Evolutionary conservation across 306 rosid genomes (phyloP), one percentile per base, ranked within the genome.

Genomic region (Begonia loranthoides): DNA sequence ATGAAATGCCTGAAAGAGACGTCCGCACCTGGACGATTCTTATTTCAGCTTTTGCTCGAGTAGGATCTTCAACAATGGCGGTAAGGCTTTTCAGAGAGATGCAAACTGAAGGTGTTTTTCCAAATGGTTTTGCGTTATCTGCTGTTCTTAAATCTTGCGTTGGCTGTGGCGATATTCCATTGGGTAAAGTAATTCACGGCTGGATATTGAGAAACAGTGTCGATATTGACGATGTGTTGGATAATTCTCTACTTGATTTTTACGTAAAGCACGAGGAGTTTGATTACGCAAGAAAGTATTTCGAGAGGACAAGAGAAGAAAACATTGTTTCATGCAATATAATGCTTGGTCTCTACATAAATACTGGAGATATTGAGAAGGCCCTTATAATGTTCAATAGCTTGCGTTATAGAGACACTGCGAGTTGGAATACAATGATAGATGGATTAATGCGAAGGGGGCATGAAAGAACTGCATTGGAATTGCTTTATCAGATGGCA

Each of bases 381-480:
- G 70, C 93, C 57, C 68, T 88, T 44, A 60, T 70, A 24, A 59
- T 88, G 66, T 88, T 88, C 58, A 63, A 66, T 66, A 73, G 55
- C 13, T 47, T 88, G 65, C 84, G 88, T 56, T 55, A 15, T 59
- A 82, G 72, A 69, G 84, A 81, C 70, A 76, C 75, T 14, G 87
- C 76, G 24, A 89, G 84, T 71, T 89, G 97, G 97, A 84, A 84
- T 64, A 82, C 81, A 19, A 59, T 89, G 38, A 63, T 89, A 17
- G 78, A 77, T 46, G 97, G 95, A 59, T 63, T 89, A 64, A 70
- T 75, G 75, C 82, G 58, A 59, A 68, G 74, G 57, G 84, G 93
- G 59, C 43, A 61, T 52, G 77, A 67, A 34, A 57, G 55, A 61
- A 43, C 15, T 41, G 87, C 93, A 2, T 22, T 89, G 74, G 78